Base-by-base conservation (phyloP, 1,139 yeast genomes). In the Taphrina confusa region DNA sequence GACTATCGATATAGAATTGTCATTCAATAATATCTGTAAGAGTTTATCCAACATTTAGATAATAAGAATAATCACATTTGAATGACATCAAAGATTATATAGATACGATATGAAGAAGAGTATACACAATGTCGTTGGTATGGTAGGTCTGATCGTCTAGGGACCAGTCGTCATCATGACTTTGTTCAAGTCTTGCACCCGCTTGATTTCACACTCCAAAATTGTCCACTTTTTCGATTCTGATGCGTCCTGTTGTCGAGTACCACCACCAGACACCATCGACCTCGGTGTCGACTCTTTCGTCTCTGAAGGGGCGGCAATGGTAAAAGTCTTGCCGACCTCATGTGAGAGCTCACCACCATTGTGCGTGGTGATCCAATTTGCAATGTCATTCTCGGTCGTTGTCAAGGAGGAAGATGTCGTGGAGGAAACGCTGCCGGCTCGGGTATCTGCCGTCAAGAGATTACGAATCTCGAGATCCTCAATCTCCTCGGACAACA, bases 311-410 rank as follows among this genome's bases (percentile, higher is more conserved):
- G 42, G 42, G 16, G 47, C 22, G 6, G 47, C 31, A 14, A 42
- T 42, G 47, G 47, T 42, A 14, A 42, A 42, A 6, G 47, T 42
- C 31, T 42, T 23, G 31, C 47, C 47, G 20, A 22, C 31, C 31
- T 42, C 16, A 31, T 42, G 31, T 6, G 31, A 14, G 14, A 42
- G 18, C 9, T 42, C 22, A 23, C 31, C 30, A 23, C 18, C 31
- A 2, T 27, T n/a, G n/a, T 37, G 42, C 47, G 31, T 42, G n/a
- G 50, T 37, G 27, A 45, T n/a, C 50, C 50, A 45, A 16, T 45
- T 30, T 22, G 50, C 37, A 37, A 37, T 37, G n/a, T 37, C 42
- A 6, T 25, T 16, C 4, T 16, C 25, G 6, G 42, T 25, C 6
- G 42, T 25, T 9, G 42, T 11, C 9, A 25, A 16, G 25, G 25